Conservation (phyloP, 1,284 basidiomycete genomes). For the Tilletiaria anomala region DNA sequence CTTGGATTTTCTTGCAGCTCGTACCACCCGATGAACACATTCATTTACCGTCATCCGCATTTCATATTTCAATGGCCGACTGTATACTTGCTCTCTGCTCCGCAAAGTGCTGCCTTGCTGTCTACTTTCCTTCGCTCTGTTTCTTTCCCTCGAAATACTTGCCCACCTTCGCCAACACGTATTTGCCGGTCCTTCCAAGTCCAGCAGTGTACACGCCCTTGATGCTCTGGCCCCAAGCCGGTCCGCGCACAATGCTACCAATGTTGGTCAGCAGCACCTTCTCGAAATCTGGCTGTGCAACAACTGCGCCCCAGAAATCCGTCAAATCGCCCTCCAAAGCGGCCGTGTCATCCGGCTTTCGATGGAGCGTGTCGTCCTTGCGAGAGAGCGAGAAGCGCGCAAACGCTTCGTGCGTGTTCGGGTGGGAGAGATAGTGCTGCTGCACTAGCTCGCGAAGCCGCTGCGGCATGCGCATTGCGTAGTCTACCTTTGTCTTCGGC, state of each 20-base stretch:
- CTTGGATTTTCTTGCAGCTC: no score
- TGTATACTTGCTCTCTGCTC: no score
- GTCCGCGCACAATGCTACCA: slow-evolving; percentile 20
- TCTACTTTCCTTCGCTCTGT: no score
- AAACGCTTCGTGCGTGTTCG: slow-evolving; percentile 21
- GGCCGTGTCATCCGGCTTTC: no score
- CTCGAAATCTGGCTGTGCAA: slow-evolving; percentile 12
- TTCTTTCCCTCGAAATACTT: slow-evolving; percentile 9
- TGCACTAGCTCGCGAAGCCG: slow-evolving; percentile 20
- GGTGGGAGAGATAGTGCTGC: slow-evolving; percentile 15
- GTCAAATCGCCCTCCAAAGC: no score
- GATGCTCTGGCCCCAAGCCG: slow-evolving; percentile 29
- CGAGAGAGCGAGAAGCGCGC: slow-evolving; percentile 20
- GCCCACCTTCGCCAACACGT: slow-evolving; percentile 29
- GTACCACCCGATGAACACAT: no score
- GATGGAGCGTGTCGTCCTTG: slow-evolving; percentile 6
- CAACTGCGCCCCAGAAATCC: slow-evolving; percentile 11
- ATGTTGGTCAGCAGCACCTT: slow-evolving; percentile 20
- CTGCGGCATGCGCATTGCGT: slow-evolving; percentile 20
- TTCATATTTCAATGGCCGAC: no score
- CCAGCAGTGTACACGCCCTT: slow-evolving; percentile 38
- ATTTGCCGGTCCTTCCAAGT: slow-evolving; percentile 21
- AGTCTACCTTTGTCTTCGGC: slow-evolving; percentile 10
- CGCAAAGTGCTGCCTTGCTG: no score
- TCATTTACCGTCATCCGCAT: no score